Conservation (phyloP, 306 rosid genomes). For the Psophocarpus tetragonolobus region DNA sequence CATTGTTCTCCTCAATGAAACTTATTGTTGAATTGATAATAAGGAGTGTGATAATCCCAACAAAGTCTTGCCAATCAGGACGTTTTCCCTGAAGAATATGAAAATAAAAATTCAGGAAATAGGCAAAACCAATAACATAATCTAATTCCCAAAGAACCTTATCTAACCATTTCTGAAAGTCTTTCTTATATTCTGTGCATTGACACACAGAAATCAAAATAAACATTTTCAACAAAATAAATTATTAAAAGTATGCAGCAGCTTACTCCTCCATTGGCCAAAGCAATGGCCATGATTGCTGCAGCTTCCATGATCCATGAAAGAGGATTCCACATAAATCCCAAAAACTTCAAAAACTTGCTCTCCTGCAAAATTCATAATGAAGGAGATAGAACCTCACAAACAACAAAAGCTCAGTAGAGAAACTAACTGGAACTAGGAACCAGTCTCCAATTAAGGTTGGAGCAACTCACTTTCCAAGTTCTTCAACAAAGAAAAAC, state of each 20-base stretch:
- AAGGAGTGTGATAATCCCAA: conserved; percentile 69
- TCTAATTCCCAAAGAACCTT: background rate
- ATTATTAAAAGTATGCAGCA: background rate
- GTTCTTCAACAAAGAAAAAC: background rate
- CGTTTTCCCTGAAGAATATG: conserved; percentile 62
- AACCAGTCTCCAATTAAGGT: background rate
- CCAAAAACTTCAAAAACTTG: conserved; percentile 75
- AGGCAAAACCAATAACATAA: background rate
- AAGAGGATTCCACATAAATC: conserved; percentile 94
- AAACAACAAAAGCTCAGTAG: background rate
- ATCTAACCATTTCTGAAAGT: background rate
- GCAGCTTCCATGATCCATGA: conserved; percentile 98
- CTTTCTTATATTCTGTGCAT: background rate
- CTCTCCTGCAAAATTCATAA: conserved; percentile 57
- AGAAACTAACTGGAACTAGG: background rate
- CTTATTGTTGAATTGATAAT: conserved; percentile 81
- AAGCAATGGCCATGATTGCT: conserved; percentile 86
- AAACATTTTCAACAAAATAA: conserved; percentile 4
- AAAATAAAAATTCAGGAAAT: background rate
- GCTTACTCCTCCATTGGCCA: conserved; percentile 90
- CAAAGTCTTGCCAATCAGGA: conserved; percentile 90
- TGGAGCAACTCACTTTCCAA: conserved; percentile 9
- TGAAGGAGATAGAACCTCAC: background rate
- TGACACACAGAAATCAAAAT: background rate
- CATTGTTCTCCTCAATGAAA: conserved; percentile 89